Evolutionary conservation across 2,329 filamentous ascomycete genomes (phyloP).

Genomic region (Xylaria hypoxylon): DNA sequence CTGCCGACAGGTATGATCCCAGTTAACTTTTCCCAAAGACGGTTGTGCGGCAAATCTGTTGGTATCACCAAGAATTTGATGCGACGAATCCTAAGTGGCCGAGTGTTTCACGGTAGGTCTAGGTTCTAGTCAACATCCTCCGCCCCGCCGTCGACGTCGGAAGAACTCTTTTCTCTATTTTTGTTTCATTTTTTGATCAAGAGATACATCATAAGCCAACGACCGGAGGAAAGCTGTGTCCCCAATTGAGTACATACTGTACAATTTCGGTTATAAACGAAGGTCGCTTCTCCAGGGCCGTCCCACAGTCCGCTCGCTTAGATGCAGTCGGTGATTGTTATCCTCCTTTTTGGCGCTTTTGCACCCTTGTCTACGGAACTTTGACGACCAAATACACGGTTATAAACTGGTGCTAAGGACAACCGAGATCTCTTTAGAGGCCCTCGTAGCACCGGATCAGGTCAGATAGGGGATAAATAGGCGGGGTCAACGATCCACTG

Average conservation of each 20-base stretch:
- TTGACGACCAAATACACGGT: neutral
- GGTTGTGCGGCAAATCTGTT: neutral
- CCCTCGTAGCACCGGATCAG: slow-evolving; percentile 5
- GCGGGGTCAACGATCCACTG: neutral
- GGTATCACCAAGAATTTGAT: neutral
- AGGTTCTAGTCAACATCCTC: neutral
- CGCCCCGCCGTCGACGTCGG: too few species aligned
- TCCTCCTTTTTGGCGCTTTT: neutral
- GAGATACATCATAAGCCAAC: neutral
- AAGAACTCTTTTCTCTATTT: too few species aligned
- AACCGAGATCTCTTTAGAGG: slow-evolving; percentile 2
- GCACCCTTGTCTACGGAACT: slow-evolving; percentile 6
- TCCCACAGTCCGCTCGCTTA: slow-evolving; percentile 7
- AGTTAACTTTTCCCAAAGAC: neutral
- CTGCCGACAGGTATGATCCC: too few species aligned
- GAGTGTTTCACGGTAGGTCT: neutral
- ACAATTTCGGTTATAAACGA: neutral
- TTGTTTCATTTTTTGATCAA: neutral
- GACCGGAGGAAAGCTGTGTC: neutral
- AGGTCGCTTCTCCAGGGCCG: neutral
- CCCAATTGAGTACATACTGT: neutral
- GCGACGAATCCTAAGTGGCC: neutral
- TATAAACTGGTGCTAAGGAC: neutral
- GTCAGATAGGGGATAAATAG: slow-evolving; percentile 5
- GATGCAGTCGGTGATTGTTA: slow-evolving; percentile 4